Conservation (phyloP, 2,329 filamentous ascomycete genomes). For the Aspergillus thermomutatus region DNA sequence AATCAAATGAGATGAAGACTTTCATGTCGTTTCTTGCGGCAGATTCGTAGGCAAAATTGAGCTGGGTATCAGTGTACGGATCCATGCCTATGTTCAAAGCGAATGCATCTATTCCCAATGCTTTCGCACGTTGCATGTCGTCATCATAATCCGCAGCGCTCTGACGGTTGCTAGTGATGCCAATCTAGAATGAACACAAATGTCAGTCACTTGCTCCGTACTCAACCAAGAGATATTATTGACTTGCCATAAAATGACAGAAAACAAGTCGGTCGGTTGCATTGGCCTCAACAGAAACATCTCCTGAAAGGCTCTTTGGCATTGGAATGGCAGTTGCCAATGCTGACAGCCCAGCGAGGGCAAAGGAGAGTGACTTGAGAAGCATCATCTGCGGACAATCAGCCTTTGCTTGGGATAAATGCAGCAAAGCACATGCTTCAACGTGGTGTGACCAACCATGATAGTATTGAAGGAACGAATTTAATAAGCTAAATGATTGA, state of each 20-base stretch:
- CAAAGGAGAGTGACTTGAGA: conserved; percentile 13
- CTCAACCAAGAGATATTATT: too few species aligned
- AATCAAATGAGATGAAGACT: conserved; percentile 58
- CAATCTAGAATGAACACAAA: conserved; percentile 32
- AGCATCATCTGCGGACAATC: conserved; percentile 7
- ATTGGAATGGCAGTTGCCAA: conserved; percentile 15
- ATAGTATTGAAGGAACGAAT: neutral
- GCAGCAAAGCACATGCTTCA: neutral
- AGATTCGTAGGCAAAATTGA: conserved; percentile 49
- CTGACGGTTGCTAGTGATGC: conserved; percentile 44
- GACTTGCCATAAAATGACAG: conserved; percentile 44
- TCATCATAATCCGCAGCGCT: conserved; percentile 46
- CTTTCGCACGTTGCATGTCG: conserved; percentile 47
- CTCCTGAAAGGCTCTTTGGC: neutral
- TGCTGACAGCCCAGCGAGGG: conserved; percentile 15
- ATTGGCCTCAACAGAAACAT: conserved; percentile 1
- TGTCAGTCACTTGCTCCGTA: neutral
- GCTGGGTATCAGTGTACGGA: conserved; percentile 43
- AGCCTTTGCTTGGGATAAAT: neutral
- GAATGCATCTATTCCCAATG: conserved; percentile 47
- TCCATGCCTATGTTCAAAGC: conserved; percentile 51
- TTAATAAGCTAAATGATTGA: neutral
- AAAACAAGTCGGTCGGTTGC: conserved; percentile 35
- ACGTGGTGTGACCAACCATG: neutral
- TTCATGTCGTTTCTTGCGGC: conserved; percentile 48